Base-by-base conservation (phyloP, 306 rosid genomes). In the Cucurbita argyrosperma region DNA sequence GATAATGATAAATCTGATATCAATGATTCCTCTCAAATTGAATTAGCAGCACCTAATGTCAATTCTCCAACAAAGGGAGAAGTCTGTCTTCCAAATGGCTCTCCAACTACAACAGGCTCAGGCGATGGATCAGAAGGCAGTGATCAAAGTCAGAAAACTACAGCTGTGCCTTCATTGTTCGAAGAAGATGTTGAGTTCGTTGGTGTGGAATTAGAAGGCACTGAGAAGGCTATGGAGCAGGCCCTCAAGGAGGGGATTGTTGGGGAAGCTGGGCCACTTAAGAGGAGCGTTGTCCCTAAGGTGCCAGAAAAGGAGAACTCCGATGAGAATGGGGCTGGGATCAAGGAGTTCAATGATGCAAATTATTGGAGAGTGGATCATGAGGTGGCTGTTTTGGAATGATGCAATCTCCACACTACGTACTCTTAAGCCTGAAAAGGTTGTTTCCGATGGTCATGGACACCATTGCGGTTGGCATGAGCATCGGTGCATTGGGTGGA, bases 301-400 rank as follows among this genome's bases (percentile, higher is more conserved):
- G 90, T 71, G 68, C 76, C 86, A 26, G 96, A 88, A 70, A 91
- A 88, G 72, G 97, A 91, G 50, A 84, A 80, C 42, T 71, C 93
- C 0, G 99, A 89, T 0, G 97, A 87, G 40, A 91, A 83, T 53
- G 89, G 84, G 49, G 84, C 91, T 55, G 97, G 86, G 63, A 82
- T 79, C 64, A 91, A 95, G 84, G 99, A 95, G 79, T 95, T 89
- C 79, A 95, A 95, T 59, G 97, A 95, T 73, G 89, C 99, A 4
- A 91, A 95, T 84, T 95, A 89, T 76, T 95, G 99, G 99, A 88
- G 97, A 79, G 99, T 95, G 62, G 99, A 95, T 79, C 97, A 95
- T 54, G 96, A 95, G 83, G 96, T 95, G 38, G 86, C 96, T 61
- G 97, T 91, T 77, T 84, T 86, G 45, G 99, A 95, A 84, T 95